These are phyloP conservation scores for Pyrus betulifolia DNA, from an alignment of 306 rosid species.

Conservation along the genomic window DNA sequence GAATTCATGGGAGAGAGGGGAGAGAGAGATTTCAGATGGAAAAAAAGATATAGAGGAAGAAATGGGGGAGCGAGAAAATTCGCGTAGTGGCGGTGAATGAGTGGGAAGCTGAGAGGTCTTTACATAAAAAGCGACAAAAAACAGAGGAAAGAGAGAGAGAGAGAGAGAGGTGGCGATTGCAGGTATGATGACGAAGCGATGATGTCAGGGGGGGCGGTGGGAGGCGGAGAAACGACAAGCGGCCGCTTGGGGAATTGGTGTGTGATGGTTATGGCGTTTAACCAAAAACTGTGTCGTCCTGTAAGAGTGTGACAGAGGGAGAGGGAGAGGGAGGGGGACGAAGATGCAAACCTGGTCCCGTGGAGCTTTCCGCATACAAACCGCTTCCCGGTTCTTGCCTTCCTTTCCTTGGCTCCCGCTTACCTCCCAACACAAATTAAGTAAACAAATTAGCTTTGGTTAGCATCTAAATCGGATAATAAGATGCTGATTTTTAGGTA, in stretches of 20 bases:
- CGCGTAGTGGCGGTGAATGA: slow-evolving; percentile 2
- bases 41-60: not conserved
- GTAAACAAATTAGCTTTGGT: not conserved
- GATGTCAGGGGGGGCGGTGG: not conserved
- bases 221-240: not conserved
- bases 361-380: not conserved
- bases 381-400: not conserved
- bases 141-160: not conserved
- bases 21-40: not conserved
- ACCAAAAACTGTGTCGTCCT: not conserved
- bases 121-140: not conserved
- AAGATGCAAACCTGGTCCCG: not conserved
- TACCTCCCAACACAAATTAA: not conserved
- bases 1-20: slow-evolving; percentile 1
- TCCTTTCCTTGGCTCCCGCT: not conserved
- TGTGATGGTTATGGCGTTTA: not conserved
- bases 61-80: not conserved
- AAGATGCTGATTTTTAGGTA: not conserved
- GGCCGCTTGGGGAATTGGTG: not conserved
- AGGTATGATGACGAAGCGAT: not conserved
- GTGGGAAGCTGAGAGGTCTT: not conserved
- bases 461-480: not conserved
- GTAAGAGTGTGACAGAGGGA: not conserved
- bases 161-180: not conserved
- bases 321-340: not conserved